A percentile compares a stretch with the other conserved stretches of the same genome.
Evolutionary conservation across 176 grass and related monocot genomes (phyloP).

Genomic region (Oryza nivara): DNA sequence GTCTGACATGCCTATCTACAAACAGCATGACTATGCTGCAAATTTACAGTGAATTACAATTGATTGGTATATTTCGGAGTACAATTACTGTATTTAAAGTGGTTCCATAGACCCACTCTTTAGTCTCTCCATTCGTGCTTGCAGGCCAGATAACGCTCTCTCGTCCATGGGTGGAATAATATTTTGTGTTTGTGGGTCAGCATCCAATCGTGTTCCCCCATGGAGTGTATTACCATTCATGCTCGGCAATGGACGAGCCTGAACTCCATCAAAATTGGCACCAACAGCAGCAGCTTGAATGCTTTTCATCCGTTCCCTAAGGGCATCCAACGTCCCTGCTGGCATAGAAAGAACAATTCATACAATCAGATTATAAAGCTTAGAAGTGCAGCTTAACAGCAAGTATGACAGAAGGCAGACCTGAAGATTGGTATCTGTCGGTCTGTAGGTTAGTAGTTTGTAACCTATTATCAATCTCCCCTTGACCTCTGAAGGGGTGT

Average conservation of each 20-base stretch:
- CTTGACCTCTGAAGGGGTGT: constrained; percentile 55
- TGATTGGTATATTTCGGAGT: constrained; percentile 38
- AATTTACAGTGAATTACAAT: constrained; percentile 88
- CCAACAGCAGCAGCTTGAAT: constrained; percentile 92
- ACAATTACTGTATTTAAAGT: constrained; percentile 60
- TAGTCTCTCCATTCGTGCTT: constrained; percentile 95
- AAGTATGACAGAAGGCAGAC: constrained; percentile 36
- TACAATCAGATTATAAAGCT: constrained; percentile 22
- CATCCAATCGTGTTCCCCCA: constrained; percentile 45
- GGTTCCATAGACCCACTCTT: constrained; percentile 92
- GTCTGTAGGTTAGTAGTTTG: constrained; percentile 52
- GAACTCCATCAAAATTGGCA: constrained; percentile 61
- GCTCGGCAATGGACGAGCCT: constrained; percentile 52
- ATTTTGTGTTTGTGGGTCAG: constrained; percentile 60
- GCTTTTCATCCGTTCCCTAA: constrained; percentile 99
- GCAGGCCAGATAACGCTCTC: constrained; percentile 85
- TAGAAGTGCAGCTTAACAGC: neutral
- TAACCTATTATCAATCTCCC: constrained; percentile 51
- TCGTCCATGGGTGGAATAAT: constrained; percentile 92
- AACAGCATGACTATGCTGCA: constrained; percentile 55
- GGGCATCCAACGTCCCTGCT: constrained; percentile 71
- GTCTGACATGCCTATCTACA: constrained; percentile 63
- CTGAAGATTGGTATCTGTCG: constrained; percentile 70
- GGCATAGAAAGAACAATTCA: neutral
- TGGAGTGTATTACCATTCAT: constrained; percentile 59